phyloP scores from a whole-genome alignment of 352 stramenopile species.

The Globisporangium barbulae region DNA sequence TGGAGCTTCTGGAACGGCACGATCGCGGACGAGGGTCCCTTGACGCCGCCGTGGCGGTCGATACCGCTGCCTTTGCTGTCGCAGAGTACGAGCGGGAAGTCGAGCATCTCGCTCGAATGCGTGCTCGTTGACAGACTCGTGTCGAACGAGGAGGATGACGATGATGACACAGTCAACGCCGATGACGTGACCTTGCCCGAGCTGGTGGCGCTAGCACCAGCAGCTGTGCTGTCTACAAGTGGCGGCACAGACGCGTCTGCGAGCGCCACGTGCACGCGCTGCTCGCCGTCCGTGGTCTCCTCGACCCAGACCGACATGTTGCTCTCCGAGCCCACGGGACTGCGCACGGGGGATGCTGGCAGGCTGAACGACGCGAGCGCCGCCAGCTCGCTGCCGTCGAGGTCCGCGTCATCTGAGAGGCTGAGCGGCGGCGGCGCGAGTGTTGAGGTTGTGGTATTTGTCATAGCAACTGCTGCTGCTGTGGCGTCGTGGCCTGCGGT shows the following conservation, averaged over 20 bases:
- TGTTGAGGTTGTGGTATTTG: background rate
- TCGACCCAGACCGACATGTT: conserved; percentile 59
- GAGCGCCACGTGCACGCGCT: conserved; percentile 47
- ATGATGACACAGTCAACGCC: background rate
- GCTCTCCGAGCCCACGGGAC: conserved; percentile 38
- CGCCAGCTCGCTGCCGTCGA: conserved; percentile 10
- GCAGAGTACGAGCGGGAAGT: conserved; percentile 63
- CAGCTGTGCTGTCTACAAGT: conserved; percentile 6
- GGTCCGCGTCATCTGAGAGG: background rate
- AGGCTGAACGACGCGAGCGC: conserved; percentile 59
- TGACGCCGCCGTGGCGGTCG: conserved; percentile 6
- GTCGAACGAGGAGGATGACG: conserved; percentile 10
- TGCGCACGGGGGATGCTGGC: conserved; percentile 57
- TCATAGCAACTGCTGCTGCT: background rate
- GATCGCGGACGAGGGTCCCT: conserved; percentile 44
- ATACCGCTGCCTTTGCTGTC: conserved; percentile 18
- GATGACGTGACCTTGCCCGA: background rate
- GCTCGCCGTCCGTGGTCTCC: conserved; percentile 33
- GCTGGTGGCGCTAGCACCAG: background rate
- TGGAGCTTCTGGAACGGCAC: conserved; percentile 83
- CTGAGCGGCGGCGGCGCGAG: background rate
- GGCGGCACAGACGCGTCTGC: conserved; percentile 14
- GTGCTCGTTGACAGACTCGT: conserved; percentile 6
- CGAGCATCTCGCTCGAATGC: conserved; percentile 21
- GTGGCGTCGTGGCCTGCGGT: background rate